Percentiles rank a stretch among this genome's conserved stretches.
These are phyloP conservation scores for Paramecium primaurelia DNA, from an alignment of 73 alveolate species.

Conservation along the genomic window DNA sequence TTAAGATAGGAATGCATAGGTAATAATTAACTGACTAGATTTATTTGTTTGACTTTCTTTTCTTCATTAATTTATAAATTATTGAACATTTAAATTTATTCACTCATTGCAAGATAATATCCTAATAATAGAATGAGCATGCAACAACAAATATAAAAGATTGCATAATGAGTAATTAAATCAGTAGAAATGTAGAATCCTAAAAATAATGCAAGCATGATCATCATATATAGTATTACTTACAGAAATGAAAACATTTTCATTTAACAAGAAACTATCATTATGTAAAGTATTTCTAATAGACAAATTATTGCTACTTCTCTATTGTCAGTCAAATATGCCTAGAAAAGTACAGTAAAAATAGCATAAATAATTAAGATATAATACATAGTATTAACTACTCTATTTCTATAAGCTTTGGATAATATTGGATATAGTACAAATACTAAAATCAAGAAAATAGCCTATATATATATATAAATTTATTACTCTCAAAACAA, in stretches of 20 bases:
- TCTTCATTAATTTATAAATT: slow-evolving; percentile 29
- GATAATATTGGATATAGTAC: background rate
- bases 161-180: background rate
- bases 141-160: background rate
- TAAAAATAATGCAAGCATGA: background rate
- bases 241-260: slow-evolving; percentile 8
- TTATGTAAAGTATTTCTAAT: background rate
- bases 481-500: background rate
- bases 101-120: slow-evolving; percentile 12
- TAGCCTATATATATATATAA: background rate
- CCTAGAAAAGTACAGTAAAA: background rate
- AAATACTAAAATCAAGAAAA: background rate
- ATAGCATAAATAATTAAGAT: background rate
- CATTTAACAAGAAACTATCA: background rate
- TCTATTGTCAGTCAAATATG: slow-evolving; percentile 10
- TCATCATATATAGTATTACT: background rate
- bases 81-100: slow-evolving; percentile 13
- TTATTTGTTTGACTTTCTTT: background rate
- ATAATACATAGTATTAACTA: background rate
- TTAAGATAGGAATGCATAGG: slow-evolving; percentile 26
- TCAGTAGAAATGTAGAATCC: background rate
- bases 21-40: background rate
- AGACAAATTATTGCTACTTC: background rate
- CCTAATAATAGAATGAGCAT: background rate
- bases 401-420: slow-evolving; percentile 8